phyloP scores from a whole-genome alignment of 2,329 filamentous ascomycete species.

The Fusarium tupiense region DNA sequence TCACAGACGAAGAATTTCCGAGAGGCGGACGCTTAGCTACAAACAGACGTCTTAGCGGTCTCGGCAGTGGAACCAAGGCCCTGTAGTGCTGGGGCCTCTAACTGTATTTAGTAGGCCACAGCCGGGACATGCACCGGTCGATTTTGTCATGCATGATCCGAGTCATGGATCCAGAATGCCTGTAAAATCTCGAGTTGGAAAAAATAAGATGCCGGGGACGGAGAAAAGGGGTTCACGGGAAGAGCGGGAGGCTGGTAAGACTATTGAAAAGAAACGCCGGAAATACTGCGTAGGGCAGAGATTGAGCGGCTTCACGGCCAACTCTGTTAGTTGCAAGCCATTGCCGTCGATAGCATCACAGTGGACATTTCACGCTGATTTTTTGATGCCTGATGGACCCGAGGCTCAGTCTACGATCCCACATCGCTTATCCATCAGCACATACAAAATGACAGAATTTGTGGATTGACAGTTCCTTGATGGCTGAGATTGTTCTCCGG shows the following conservation, averaged over 20 bases:
- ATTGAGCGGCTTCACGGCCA: neutral
- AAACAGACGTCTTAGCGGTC: neutral
- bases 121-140: neutral
- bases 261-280: neutral
- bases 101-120: neutral
- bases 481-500: neutral
- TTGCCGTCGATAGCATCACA: neutral
- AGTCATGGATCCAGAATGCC: neutral
- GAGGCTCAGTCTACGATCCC: neutral
- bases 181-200: neutral
- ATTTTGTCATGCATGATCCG: neutral
- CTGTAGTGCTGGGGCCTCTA: neutral
- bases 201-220: neutral
- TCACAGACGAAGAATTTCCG: conserved; percentile 13
- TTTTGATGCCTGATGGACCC: neutral
- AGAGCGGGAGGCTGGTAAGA: neutral
- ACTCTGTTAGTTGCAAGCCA: neutral
- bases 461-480: neutral
- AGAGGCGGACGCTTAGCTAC: neutral
- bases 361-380: neutral
- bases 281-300: neutral
- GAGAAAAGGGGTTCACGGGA: neutral
- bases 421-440: neutral
- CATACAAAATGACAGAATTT: neutral
- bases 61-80: conserved; percentile 7